Base-by-base conservation (phyloP, 163 green algal genomes). In the Scenedesmus sp. region DNA sequence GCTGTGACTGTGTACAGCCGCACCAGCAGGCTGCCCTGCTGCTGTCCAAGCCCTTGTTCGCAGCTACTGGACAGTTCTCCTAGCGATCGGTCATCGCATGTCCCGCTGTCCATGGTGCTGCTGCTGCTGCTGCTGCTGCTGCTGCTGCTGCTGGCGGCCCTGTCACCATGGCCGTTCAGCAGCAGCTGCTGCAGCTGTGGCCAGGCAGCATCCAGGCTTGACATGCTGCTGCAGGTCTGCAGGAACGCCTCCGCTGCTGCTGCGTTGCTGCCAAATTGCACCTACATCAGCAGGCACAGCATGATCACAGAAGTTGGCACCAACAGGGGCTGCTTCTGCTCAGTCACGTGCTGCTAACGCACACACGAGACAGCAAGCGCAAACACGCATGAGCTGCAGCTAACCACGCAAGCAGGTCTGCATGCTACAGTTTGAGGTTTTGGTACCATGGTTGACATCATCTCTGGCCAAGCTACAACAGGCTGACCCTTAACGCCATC, bases 121-220 rank as follows among this genome's bases (percentile, higher is more conserved):
- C 57, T 76, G 67, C 52, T 62, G 34, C 67, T 60, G 86, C 46
- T 46, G 86, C 54, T 66, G 64, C 73, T n/a, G 62, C 52, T 20
- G 10, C 10, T 34, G 26, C 12, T 18, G 54, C n/a, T 60, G 23
- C 57, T 67, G 20, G 34, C 55, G 57, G 8, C 52, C 74, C 23
- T 59, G 34, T 34, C 52, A 15, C 26, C 16, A 4, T 64, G 20
- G 3, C 60, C 5, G 1, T 8, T 18, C 55, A 86, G 81, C 74
- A 91, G n/a, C 74, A 90, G 0, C 20, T 70, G n/a, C 67, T 84
- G 67, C 67, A 84, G 67, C 54, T 73, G 18, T 73, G 85, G 85
- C 52, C 85, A 89, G 23, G 85, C 85, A 18, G 55, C 23, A 60
- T 26, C 34, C n/a, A 74, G 55, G 2, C 9, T 26, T 0, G 10